phyloP scores from a whole-genome alignment of 768 basidiomycete species.

The Mycena vitilis region DNA sequence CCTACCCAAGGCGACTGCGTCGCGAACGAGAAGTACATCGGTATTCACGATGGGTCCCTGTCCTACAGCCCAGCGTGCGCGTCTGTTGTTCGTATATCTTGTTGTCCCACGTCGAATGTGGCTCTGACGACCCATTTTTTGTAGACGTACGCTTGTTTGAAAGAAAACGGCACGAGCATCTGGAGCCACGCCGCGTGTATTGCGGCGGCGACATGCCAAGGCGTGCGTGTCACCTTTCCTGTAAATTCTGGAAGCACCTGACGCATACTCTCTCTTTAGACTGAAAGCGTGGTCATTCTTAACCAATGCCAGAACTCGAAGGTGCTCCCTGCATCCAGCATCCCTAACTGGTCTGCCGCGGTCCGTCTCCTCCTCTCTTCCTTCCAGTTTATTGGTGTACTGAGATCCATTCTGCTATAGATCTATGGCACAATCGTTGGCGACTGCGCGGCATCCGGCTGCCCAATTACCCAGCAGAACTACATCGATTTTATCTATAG shows the following conservation, averaged over 20 bases:
- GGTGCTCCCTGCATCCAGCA: slow-evolving; percentile 14
- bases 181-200: slow-evolving; percentile 27
- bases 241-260: background rate
- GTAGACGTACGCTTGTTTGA: slow-evolving; percentile 11
- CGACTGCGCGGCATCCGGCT: too few species aligned
- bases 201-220: slow-evolving; percentile 31
- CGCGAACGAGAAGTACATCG: too few species aligned
- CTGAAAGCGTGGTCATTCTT: slow-evolving; percentile 19
- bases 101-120: too few species aligned
- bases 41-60: too few species aligned
- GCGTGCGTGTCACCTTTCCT: slow-evolving; percentile 11
- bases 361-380: slow-evolving; percentile 1
- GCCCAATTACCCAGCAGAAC: too few species aligned
- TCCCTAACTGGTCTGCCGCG: slow-evolving; percentile 25
- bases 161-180: slow-evolving; percentile 21
- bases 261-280: slow-evolving; percentile 5
- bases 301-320: slow-evolving; percentile 32
- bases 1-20: too few species aligned
- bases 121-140: background rate
- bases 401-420: background rate
- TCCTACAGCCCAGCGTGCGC: too few species aligned
- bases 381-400: background rate
- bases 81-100: too few species aligned
- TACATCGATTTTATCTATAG: too few species aligned
- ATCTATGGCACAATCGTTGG: too few species aligned